Base-by-base conservation (phyloP, 164 flowering plant species). In the Pachysandra terminalis region DNA sequence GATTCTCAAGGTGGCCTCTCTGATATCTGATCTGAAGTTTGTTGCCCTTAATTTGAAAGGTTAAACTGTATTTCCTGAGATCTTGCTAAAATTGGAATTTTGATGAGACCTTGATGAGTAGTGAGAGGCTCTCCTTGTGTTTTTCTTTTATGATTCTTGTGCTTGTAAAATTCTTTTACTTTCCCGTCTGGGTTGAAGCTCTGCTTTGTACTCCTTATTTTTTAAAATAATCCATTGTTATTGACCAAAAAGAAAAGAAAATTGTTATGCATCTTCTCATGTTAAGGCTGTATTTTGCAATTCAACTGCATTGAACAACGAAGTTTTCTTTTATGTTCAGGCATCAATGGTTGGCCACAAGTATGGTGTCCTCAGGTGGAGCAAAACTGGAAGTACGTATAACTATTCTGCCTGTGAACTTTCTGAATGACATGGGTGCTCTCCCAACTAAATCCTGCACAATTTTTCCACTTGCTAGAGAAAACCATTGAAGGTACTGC, bases 401-500 rank as follows among this genome's bases (percentile, higher is more conserved):
- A n/a, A 5, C 22, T 63, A 58, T 56, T 40, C 51, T 23, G 15
- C 26, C 37, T 65, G n/a, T n/a, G 2, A 27, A 3, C 23, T 26
- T 62, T 40, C 41, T 48, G 26, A 3, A 41, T 57, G 22, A 9
- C 17, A 22, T 37, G 52, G 13, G 26, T 23, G 62, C 26, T 22
- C n/a, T 55, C 25, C 28, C 19, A 17, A 37, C 35, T 74, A n/a
- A 54, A 32, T 19, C 59, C 14, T 59, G 5, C 19, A 22, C 0
- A 19, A 16, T 17, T 56, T 62, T 65, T 63, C 23, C 28, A 16
- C 61, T 72, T 74, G 71, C 53, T 57, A 95, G 98, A 90, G 81
- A 95, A 92, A 89, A 95, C 99, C 1, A 72, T 95, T 71, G 98
- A 95, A 83, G 97, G 99, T 24, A 95, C 99, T 65, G 99, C 97